Evolutionary conservation across 2,329 filamentous ascomycete species (phyloP).

Genomic region (Tolypocladium pustulatum): DNA sequence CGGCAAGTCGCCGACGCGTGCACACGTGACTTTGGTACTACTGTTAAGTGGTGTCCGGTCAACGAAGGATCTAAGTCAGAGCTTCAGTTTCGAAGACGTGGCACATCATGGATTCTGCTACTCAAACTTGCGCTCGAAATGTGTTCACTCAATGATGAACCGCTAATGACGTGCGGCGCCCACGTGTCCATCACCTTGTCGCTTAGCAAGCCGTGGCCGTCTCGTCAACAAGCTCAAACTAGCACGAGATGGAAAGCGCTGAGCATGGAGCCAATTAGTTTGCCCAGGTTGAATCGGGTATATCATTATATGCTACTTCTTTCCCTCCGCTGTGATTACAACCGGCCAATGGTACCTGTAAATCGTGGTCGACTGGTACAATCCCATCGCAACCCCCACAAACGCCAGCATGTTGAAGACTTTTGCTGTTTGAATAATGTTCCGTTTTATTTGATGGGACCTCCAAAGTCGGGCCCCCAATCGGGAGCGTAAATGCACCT

Average conservation of each 20-base stretch:
- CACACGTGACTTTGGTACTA: neutral
- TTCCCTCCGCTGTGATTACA: constrained; percentile 1
- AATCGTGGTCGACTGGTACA: neutral
- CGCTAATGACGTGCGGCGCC: neutral
- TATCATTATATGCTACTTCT: constrained; percentile 5
- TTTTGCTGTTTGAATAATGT: constrained; percentile 1
- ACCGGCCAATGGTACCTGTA: neutral
- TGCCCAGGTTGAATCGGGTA: constrained; percentile 11
- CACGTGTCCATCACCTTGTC: neutral
- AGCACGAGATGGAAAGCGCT: neutral
- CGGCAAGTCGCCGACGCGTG: neutral
- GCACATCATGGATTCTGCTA: neutral
- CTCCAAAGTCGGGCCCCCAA: constrained; percentile 16
- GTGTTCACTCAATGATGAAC: neutral
- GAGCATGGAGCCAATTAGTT: neutral
- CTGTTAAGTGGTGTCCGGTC: neutral
- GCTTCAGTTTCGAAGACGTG: neutral
- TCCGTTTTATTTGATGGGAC: constrained; percentile 16
- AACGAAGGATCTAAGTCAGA: neutral
- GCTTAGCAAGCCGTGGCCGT: neutral
- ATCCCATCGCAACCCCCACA: constrained; percentile 1
- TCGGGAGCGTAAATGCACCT: constrained; percentile 23
- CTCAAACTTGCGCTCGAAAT: neutral
- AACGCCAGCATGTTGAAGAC: constrained; percentile 10
- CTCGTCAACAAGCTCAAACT: neutral